Base-by-base conservation (phyloP, 139 green algal species). In the Picochlorum sp. region DNA sequence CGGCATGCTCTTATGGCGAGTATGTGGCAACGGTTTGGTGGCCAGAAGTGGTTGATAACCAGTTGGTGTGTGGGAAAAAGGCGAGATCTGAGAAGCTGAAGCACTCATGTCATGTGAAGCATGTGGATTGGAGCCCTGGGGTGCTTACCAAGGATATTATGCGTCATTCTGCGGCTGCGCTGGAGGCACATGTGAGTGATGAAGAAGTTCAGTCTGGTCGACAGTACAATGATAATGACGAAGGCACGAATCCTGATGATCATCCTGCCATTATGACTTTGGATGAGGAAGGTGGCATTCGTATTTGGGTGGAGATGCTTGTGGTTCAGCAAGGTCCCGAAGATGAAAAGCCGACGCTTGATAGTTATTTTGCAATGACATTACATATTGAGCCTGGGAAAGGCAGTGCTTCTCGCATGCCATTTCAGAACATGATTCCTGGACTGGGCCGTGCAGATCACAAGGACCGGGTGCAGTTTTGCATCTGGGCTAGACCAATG, bases 351-450 rank as follows among this genome's bases (percentile, higher is more conserved):
- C 14, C 55, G 7, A 12, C 32, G 12, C 22, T 45, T 10, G 55
- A 61, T 61, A 58, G 39, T 39, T 70, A 70, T 43, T 70, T 70
- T 36, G 50, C 39, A 36, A 70, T 70, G 63, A 53, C 63, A 3
- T 30, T 70, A 24, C 24, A 63, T 16, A 44, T 70, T 2, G 55
- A 59, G 1, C 22, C 18, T 47, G 20, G 18, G 10, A 16, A 4
- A 31, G 40, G 5, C 12, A 56, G 30, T 47, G 39, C 39, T 47
- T n/a, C n/a, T 18, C 39, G 39, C 39, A 18, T 18, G 18, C 39
- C 39, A 47, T 18, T 18, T 18, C 39, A 25, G 39, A n/a, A n/a
- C n/a, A n/a, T n/a, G n/a, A n/a, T n/a, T n/a, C n/a, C n/a, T n/a
- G n/a, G n/a, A n/a, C n/a, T n/a, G n/a, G n/a, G n/a, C n/a, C n/a